Evolutionary conservation across 306 rosid species (phyloP).

Genomic region (Cucurbita ficifolia): DNA sequence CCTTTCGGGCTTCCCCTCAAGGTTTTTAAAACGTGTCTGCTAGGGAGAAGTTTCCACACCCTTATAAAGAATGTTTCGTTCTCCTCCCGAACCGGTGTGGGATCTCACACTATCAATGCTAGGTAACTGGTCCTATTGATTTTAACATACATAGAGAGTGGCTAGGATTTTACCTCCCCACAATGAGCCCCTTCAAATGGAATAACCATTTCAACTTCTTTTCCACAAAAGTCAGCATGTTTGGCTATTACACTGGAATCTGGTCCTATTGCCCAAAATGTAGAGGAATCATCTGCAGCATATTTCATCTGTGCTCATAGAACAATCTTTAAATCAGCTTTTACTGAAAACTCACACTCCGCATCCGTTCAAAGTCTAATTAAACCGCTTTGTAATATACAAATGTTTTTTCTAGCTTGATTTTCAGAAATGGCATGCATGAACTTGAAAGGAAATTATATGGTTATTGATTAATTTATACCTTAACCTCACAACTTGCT

Average conservation of each 20-base stretch:
- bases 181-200: conserved; percentile 72
- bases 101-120: not conserved
- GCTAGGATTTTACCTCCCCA: conserved; percentile 56
- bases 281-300: conserved; percentile 81
- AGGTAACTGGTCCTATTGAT: not conserved
- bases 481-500: conserved; percentile 88
- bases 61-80: no score
- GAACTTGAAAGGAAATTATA: not conserved
- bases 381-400: no score
- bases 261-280: conserved; percentile 86
- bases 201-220: conserved; percentile 78
- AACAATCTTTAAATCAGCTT: conserved; percentile 10
- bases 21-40: no score
- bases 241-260: conserved; percentile 67
- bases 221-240: conserved; percentile 53
- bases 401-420: not conserved
- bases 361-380: not conserved
- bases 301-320: conserved; percentile 52
- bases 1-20: no score
- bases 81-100: no score
- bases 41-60: no score
- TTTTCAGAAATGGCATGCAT: not conserved
- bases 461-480: conserved; percentile 9
- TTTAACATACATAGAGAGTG: not conserved
- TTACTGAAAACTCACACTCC: not conserved